A percentile compares a stretch with the other conserved stretches of the same genome.
Conservation (phyloP, 768 basidiomycete species). For the Collybia nuda region DNA sequence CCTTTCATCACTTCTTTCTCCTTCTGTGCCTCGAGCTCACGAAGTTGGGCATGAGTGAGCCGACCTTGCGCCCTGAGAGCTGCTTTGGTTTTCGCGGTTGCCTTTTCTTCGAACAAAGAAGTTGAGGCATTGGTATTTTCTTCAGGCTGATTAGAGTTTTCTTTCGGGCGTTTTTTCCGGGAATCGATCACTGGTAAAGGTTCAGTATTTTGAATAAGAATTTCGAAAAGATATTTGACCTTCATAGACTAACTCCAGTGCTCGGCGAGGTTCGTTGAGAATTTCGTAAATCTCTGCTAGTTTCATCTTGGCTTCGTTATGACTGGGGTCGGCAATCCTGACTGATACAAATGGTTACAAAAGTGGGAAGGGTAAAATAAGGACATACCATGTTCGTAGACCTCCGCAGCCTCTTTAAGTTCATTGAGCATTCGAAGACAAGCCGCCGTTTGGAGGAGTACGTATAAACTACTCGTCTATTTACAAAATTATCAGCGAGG, state of each 20-base stretch:
- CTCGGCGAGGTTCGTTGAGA: conserved; percentile 74
- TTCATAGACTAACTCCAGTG: conserved; percentile 81
- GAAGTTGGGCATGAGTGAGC: conserved; percentile 57
- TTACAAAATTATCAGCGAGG: background rate
- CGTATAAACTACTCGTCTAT: conserved; percentile 73
- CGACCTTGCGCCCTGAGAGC: conserved; percentile 38
- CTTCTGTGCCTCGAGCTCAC: conserved; percentile 62
- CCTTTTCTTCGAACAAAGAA: conserved; percentile 66
- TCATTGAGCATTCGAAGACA: conserved; percentile 81
- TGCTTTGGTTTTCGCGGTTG: conserved; percentile 30
- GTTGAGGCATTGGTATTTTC: conserved; percentile 23
- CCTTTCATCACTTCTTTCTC: conserved; percentile 64
- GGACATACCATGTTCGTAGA: conserved; percentile 75
- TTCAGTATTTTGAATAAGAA: background rate
- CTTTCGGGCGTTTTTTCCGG: conserved; percentile 45
- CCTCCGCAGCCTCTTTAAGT: conserved; percentile 72
- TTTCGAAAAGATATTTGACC: conserved; percentile 42
- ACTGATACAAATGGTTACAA: conserved; percentile 44
- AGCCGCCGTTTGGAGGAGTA: conserved; percentile 75
- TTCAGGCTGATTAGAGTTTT: conserved; percentile 14
- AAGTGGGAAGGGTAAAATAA: background rate
- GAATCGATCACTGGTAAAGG: conserved; percentile 53
- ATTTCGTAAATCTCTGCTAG: conserved; percentile 91
- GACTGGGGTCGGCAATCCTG: conserved; percentile 66
- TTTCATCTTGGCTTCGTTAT: conserved; percentile 85